Percentiles rank a stretch among this genome's conserved stretches.
phyloP scores from a whole-genome alignment of 768 basidiomycete species.

The Gelatoporia subvermispora region DNA sequence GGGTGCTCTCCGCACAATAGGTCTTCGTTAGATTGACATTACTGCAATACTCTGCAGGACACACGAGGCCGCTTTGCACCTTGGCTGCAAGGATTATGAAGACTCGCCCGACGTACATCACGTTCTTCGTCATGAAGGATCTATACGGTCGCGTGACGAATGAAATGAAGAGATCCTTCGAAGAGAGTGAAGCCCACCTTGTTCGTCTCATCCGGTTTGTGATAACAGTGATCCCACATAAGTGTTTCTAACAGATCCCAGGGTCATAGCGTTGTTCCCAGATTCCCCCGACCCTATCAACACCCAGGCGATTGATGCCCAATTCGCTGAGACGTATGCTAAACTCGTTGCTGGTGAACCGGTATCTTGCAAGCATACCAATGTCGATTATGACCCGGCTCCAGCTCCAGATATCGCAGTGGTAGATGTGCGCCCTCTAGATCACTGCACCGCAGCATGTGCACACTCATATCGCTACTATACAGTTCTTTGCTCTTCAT shows the following conservation, averaged over 20 bases:
- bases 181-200: not conserved
- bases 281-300: not conserved
- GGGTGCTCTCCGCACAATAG: not conserved
- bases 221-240: not conserved
- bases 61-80: constrained; percentile 11
- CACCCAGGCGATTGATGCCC: not conserved
- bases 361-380: constrained; percentile 6
- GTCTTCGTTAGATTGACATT: not conserved
- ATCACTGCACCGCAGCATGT: not conserved
- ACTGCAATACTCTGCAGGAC: constrained; percentile 3
- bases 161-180: constrained; percentile 9
- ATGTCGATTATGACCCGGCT: not conserved
- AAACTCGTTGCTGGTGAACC: constrained; percentile 1
- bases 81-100: constrained; percentile 8
- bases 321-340: constrained; percentile 7
- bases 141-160: constrained; percentile 4
- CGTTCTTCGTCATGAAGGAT: constrained; percentile 4
- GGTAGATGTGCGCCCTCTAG: constrained; percentile 12
- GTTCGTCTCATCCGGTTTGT: constrained; percentile 3
- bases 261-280: constrained; percentile 6
- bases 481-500: constrained; percentile 6
- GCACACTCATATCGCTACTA: not conserved
- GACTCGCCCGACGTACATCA: constrained; percentile 5
- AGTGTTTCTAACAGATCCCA: not conserved
- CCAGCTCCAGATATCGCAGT: constrained; percentile 9